Base-by-base conservation (phyloP, 805 yeast species). In the baker's yeast (Saccharomyces cerevisiae) region DNA sequence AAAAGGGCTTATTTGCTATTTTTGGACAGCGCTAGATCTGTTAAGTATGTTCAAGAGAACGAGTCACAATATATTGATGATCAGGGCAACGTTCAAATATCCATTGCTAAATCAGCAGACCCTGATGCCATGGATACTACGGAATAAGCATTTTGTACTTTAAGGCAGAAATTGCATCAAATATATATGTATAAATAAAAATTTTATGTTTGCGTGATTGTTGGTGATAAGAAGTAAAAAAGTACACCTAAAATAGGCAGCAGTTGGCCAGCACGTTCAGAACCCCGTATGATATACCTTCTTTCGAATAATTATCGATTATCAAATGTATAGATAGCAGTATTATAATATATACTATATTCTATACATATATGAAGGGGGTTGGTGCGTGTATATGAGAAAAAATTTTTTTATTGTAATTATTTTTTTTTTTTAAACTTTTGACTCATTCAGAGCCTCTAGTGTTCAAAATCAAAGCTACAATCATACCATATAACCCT, bases 401-500 rank as follows among this genome's bases (percentile, higher is more conserved):
- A 22, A 13, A 11, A 31, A 24, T 22, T 41, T 17, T 51, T 13
- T 13, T 50, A 51, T 47, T 32, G 26, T 36, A 11, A 28, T 36
- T 24, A 11, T 13, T 46, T 46, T 21, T 46, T 46, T 26, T 26
- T n/a, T 46, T 26, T 4, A 4, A 24, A 14, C 21, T 46, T 9
- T 46, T 10, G n/a, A 31, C 22, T 41, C 48, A 54, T 47, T 84
- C 85, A 58, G 87, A 80, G 62, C 94, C 94, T 75, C 87, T 87
- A 48, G 97, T 90, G 73, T 91, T 91, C 69, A 91, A 80, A 57
- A 91, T 89, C 72, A 91, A 81, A 29, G 97, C 97, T 61, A 91
- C 86, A 70, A 91, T 91, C 94, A 91, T 89, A 53, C 98, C 98
- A 69, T 91, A 87, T 59, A 87, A 76, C 2, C 94, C 96, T 72